A percentile compares a stretch with the other conserved stretches of the same genome.
These are phyloP conservation scores for Tolypocladium sp. DNA, from an alignment of 2,329 filamentous ascomycete species.

Conservation along the genomic window DNA sequence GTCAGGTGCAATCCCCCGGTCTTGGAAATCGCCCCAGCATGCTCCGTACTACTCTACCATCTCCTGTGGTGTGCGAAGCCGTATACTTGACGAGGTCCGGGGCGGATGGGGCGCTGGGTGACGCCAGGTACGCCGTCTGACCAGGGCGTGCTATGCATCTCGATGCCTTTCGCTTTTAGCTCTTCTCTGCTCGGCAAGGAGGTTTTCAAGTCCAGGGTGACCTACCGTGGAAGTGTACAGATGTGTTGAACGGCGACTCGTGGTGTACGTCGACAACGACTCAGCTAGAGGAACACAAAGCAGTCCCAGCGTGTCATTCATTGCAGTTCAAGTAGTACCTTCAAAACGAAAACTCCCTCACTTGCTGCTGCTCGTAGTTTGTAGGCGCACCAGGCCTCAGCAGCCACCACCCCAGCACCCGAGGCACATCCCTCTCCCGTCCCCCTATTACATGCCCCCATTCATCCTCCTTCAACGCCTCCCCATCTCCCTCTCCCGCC, in stretches of 20 bases:
- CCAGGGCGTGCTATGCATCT: constrained; percentile 45
- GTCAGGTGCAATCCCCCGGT: too few relatives aligned
- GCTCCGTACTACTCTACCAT: too few relatives aligned
- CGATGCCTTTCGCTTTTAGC: constrained; percentile 26
- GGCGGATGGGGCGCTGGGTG: constrained; percentile 40
- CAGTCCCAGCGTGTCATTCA: too few relatives aligned
- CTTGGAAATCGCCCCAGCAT: too few relatives aligned
- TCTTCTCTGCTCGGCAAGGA: background rate
- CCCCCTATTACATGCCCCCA: background rate
- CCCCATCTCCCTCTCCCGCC: background rate
- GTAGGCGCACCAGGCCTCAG: constrained; percentile 8
- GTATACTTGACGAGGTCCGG: too few relatives aligned
- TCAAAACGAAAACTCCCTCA: constrained; percentile 7
- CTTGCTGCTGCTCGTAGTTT: constrained; percentile 6
- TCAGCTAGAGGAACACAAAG: constrained; percentile 3
- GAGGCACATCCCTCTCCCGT: background rate
- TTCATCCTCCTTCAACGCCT: background rate
- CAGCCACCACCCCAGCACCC: constrained; percentile 12
- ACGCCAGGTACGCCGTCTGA: constrained; percentile 52
- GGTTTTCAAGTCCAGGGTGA: background rate
- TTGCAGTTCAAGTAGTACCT: background rate
- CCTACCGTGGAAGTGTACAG: constrained; percentile 40
- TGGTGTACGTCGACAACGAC: constrained; percentile 37
- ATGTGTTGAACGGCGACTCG: constrained; percentile 34
- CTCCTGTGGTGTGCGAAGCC: too few relatives aligned